Conservation (phyloP, 345 rosid species). For the Rubroshorea leprosula region DNA sequence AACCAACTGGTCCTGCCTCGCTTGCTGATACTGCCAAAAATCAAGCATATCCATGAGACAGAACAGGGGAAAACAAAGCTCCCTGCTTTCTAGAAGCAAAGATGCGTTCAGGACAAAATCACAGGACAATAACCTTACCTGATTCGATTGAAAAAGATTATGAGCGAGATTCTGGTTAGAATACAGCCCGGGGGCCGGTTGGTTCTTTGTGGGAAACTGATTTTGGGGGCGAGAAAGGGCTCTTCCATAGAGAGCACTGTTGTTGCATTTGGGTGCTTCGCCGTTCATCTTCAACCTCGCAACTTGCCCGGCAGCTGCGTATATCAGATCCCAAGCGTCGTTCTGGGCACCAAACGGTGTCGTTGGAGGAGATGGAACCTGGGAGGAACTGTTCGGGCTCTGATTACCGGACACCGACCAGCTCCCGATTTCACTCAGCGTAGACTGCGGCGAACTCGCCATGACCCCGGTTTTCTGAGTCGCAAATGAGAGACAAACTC, state of each 20-base stretch:
- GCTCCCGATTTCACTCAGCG: conserved; percentile 48
- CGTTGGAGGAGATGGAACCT: conserved; percentile 49
- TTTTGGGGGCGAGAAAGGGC: conserved; percentile 10
- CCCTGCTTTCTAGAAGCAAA: no score
- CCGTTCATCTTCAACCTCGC: conserved; percentile 45
- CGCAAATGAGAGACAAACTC: background rate
- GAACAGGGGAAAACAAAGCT: background rate
- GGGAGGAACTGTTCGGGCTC: conserved; percentile 47
- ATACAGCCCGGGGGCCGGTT: conserved; percentile 18
- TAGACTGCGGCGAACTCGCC: conserved; percentile 67
- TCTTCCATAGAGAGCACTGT: conserved; percentile 2
- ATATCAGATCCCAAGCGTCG: conserved; percentile 52
- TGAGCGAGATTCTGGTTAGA: conserved; percentile 7
- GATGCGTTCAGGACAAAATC: no score
- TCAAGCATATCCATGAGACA: background rate
- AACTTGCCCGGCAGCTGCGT: conserved; percentile 70
- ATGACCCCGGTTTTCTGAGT: conserved; percentile 24
- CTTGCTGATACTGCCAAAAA: background rate
- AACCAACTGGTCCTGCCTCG: conserved; percentile 15
- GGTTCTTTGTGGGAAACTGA: conserved; percentile 18
- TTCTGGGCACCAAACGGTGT: conserved; percentile 36
- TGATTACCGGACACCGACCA: conserved; percentile 34
- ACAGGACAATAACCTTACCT: conserved; percentile 13
- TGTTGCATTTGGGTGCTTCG: conserved; percentile 15
- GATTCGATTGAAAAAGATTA: conserved; percentile 7